Base-by-base conservation (phyloP, 306 rosid species). In the Prunus fruticosa region DNA sequence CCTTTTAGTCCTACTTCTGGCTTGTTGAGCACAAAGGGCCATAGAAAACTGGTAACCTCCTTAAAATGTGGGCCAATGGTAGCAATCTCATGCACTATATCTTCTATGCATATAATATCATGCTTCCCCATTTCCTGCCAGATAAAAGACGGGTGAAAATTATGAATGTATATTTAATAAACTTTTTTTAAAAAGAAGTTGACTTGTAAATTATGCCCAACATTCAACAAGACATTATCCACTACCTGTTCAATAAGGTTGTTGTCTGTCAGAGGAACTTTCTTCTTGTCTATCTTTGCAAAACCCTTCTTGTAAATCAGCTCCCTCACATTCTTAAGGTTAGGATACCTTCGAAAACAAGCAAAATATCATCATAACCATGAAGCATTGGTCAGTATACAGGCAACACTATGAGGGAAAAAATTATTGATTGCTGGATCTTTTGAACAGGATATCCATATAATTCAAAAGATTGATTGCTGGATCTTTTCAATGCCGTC, bases 261-360 rank as follows among this genome's bases (percentile, higher is more conserved):
- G 75, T 94, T 94, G 77, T 94, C 98, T 0, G 97, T 94, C 83
- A 94, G 82, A 30, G 97, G 98, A 82, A 92, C 98, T 82, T 81
- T 89, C 74, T 84, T 85, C 76, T 81, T 81, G 70, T 85, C 90
- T 38, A 91, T 69, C 67, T 74, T 90, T 3, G 88, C 89, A 53
- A 46, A 67, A 22, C 93, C 98, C 79, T 91, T 94, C 85, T 94
- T 94, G 89, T 69, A 82, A 76, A 94, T 71, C 71, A 94, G 86
- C 53, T 90, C 98, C 82, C 82, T 89, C 75, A 89, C 87, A 74
- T 80, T 94, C 85, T 90, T 94, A 51, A 92, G 87, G 78, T 87
- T 90, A 15, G 97, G 96, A 80, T 86, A 92, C 75, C 98, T 94
- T 76, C 71, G 78, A 67, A 80, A 82, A 71, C 58, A 69, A 20